A percentile compares a stretch with the other conserved stretches of the same genome.
These are phyloP conservation scores for Sarcodon aspratus DNA, from an alignment of 768 basidiomycete species.

Conservation along the genomic window DNA sequence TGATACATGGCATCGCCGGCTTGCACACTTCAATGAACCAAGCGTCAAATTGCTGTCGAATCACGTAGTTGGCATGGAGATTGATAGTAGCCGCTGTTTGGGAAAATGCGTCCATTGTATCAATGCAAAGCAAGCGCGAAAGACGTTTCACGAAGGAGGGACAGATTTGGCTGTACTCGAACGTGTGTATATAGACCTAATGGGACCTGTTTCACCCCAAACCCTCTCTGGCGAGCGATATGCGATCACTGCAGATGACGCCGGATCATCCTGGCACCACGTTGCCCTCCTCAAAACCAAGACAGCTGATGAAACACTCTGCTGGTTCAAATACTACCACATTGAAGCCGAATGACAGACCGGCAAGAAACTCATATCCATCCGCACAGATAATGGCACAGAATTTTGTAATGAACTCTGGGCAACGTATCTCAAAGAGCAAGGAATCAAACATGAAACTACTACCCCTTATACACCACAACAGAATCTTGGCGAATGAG, in stretches of 20 bases:
- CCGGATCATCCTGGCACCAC: neutral
- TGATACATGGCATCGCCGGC: too few relatives aligned
- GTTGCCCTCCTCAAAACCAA: neutral
- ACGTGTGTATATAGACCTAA: constrained; percentile 17
- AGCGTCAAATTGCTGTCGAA: too few relatives aligned
- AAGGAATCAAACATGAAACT: neutral
- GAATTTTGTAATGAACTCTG: neutral
- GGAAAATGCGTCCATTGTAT: too few relatives aligned
- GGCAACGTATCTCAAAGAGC: neutral
- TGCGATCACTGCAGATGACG: neutral
- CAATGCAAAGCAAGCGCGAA: too few relatives aligned
- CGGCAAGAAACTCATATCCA: neutral
- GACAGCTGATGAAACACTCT: constrained; percentile 4
- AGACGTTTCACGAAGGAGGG: too few relatives aligned
- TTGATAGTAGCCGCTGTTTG: too few relatives aligned
- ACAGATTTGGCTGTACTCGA: too few relatives aligned
- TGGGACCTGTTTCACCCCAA: neutral
- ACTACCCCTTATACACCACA: constrained; percentile 13
- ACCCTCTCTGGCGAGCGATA: neutral
- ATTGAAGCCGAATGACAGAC: neutral
- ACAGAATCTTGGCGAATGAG: constrained; percentile 32
- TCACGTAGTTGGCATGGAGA: too few relatives aligned
- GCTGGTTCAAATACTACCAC: constrained; percentile 1
- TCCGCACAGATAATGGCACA: constrained; percentile 5
- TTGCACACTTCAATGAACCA: too few relatives aligned